Evolutionary conservation across 768 basidiomycete genomes (phyloP), one percentile per base, ranked within the genome.

Genomic region (Lactifluus piperatus): DNA sequence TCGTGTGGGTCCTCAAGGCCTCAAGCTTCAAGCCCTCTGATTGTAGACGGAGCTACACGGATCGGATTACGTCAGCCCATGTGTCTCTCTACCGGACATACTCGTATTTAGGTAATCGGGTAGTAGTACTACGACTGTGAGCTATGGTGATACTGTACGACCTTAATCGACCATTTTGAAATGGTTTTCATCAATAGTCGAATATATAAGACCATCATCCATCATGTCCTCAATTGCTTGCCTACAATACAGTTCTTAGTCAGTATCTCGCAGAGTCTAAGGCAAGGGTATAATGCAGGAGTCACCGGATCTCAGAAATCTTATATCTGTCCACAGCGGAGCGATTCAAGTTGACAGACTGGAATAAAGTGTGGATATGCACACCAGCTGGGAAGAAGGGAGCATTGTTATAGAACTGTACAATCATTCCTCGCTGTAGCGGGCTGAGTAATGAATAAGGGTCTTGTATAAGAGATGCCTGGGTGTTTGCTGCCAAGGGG

Each of bases 161-260:
- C 13, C 24, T 24, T 45, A 51, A 58, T 56, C 56, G 30, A 47
- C 44, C 37, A 63, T 16, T 20, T 27, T 54, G 27, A 62, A 66
- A 51, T 65, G 62, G 24, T 46, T 13, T 9, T 44, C 24, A 46
- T 66, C 64, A 24, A 34, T 27, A 10, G 58, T 54, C 10, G 52
- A 47, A 27, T 59, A 56, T 44, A 71, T 58, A 34, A 57, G 60
- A 1, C 62, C 62, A 58, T 51, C 36, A 1, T 56, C 66, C 44
- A 65, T 36, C 24, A 71, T 54, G 1, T 49, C 32, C 14, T 70
- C 65, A 20, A 71, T 51, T 10, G 64, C 68, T 32, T 54, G 50
- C 4, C 70, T 71, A 51, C 13, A 26, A 29, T 4, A 27, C 27
- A n/a, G 3, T 29, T 37, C 26, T 14, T 27, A 8, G 22, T 58